Evolutionary conservation across 768 basidiomycete species (phyloP), one percentile per base, ranked within the genome.

Genomic region (Xerocomellus amylosporus): DNA sequence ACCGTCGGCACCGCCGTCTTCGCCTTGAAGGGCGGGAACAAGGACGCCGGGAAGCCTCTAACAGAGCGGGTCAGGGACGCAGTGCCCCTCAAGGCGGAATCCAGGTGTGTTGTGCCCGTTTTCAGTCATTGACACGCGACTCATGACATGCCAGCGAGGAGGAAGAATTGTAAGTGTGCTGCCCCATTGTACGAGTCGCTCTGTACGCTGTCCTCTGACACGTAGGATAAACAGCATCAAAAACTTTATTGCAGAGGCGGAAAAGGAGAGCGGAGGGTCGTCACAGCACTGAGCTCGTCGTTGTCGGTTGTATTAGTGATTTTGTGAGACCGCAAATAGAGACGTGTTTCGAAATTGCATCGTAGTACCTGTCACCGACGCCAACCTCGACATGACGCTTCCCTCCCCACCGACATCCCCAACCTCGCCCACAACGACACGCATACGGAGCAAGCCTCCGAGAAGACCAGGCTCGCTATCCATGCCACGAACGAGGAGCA

Each of bases 221-320:
- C 55, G 71, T 67, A 81, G 80, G 78, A 72, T 75, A 60, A 65
- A 78, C 75, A 93, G 90, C 69, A 90, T 93, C 74, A 77, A 80
- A 69, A 84, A 85, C 46, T 93, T 89, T 68, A 81, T 92, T 56
- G 83, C 81, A 52, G 89, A 90, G 67, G 90, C 90, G 44, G 90
- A 92, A 78, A 90, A 88, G 73, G 87, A 83, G 68, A 73, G 82
- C 59, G 79, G 81, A 65, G 70, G 62, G 43, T 67, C 65, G 15
- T 71, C 65, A 49, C 67, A 71, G 64, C 64, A 61, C 50, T 71
- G 53, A 71, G 49, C 49, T 19, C 39, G 51, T 48, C 36, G 51
- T 48, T 31, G 58, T 42, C 33, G 28, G 49, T 1, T 42, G 50
- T 59, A 50, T n/a, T 51, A 47, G 46, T 20, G 41, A 31, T 31